Evolutionary conservation across 306 rosid species (phyloP).

Genomic region (Sechiopsis laciniata): DNA sequence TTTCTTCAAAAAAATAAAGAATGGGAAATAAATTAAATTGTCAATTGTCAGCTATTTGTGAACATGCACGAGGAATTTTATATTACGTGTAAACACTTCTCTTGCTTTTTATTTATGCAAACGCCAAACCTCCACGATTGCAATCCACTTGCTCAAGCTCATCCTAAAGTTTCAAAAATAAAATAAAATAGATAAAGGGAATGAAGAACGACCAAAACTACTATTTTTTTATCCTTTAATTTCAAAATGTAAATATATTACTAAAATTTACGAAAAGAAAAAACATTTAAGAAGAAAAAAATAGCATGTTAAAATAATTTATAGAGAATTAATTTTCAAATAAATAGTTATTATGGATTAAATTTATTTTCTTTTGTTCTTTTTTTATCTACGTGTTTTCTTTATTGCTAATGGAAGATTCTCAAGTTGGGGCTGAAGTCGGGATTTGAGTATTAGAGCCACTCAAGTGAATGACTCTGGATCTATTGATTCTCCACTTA

Average conservation of each 20-base stretch:
- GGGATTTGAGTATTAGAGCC: conserved; percentile 45
- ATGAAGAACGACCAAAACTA: not conserved
- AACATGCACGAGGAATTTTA: conserved; percentile 1
- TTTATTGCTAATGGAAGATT: conserved; percentile 7
- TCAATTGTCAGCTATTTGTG: conserved; percentile 9
- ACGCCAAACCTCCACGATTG: conserved; percentile 6
- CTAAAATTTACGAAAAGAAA: no score
- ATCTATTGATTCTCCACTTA: conserved; percentile 58
- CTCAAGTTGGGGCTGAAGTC: conserved; percentile 20
- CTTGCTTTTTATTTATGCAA: conserved; percentile 10
- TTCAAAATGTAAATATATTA: no score
- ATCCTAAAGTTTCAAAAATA: not conserved
- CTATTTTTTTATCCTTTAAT: no score
- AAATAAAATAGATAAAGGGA: not conserved
- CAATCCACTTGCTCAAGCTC: conserved; percentile 3
- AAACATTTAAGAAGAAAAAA: no score
- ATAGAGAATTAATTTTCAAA: no score
- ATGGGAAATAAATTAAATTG: not conserved
- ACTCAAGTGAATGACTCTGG: conserved; percentile 53
- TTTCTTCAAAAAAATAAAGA: not conserved
- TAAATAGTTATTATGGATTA: no score
- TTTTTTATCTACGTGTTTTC: no score
- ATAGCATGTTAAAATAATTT: no score
- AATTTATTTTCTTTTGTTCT: no score
- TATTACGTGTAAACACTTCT: conserved; percentile 16